A percentile compares a stretch with the other conserved stretches of the same genome.
Evolutionary conservation across 441 rosid genomes (phyloP).

Genomic region (Melastoma candidum): DNA sequence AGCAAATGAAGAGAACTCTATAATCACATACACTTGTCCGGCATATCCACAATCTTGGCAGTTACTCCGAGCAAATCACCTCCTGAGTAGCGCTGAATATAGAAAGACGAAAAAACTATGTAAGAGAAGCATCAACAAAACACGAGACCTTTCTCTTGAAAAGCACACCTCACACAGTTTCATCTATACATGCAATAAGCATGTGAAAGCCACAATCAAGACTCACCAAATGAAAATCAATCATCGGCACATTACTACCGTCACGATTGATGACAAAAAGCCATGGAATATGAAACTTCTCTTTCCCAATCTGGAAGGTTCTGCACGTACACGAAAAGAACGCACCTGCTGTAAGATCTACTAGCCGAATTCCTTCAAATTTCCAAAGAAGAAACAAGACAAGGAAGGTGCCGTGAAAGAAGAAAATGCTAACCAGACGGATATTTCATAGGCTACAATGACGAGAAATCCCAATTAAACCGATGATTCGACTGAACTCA

Average conservation of each 20-base stretch:
- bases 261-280: conserved; percentile 80
- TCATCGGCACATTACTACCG: conserved; percentile 85
- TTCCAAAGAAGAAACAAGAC: conserved; percentile 1
- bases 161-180: background rate
- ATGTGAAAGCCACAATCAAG: conserved; percentile 1
- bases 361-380: too few relatives aligned
- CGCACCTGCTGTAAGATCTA: conserved; percentile 1
- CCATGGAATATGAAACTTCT: conserved; percentile 83
- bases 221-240: conserved; percentile 83
- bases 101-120: conserved; percentile 4
- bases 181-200: background rate
- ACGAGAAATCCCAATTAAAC: too few relatives aligned
- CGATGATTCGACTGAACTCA: too few relatives aligned
- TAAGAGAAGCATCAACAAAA: background rate
- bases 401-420: background rate
- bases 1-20: too few relatives aligned
- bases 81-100: conserved; percentile 72
- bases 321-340: conserved; percentile 26
- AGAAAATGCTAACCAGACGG: too few relatives aligned
- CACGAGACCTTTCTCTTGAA: background rate
- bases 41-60: conserved; percentile 82
- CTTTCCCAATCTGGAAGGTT: conserved; percentile 90
- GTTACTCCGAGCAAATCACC: conserved; percentile 87
- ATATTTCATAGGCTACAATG: too few relatives aligned
- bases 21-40: conserved; percentile 69